Percentiles rank a stretch among this genome's conserved stretches.
These are phyloP conservation scores for Fonsecaea monophora DNA, from an alignment of 2,329 filamentous ascomycete genomes.

Conservation along the genomic window DNA sequence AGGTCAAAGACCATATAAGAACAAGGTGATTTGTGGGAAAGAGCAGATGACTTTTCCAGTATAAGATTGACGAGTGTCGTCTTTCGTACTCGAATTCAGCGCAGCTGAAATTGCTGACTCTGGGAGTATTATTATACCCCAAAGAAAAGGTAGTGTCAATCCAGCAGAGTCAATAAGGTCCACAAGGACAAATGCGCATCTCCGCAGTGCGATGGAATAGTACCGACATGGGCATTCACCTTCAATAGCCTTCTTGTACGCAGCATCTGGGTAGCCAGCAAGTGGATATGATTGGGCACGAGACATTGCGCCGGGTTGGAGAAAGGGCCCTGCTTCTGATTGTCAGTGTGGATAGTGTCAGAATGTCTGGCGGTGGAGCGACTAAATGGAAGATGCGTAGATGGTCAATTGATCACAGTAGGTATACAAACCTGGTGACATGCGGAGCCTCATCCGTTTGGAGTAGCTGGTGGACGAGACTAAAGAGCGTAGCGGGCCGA, in stretches of 20 bases:
- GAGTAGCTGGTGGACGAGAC: not conserved
- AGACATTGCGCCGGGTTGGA: conserved; percentile 4
- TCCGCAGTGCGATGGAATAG: not conserved
- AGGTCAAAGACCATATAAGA: not conserved
- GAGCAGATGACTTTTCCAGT: not conserved
- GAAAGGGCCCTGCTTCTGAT: not conserved
- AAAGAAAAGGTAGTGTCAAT: not conserved
- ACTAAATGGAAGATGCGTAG: not conserved
- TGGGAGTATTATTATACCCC: not conserved
- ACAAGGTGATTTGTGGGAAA: not conserved
- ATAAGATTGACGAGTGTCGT: not conserved
- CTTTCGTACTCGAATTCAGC: not conserved
- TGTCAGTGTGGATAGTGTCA: not conserved
- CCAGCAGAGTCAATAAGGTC: not conserved
- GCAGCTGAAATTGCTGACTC: not conserved
- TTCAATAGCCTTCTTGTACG: not conserved
- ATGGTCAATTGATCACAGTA: not conserved
- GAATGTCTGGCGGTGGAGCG: not conserved
- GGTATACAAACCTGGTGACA: not conserved
- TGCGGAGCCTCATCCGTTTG: not conserved
- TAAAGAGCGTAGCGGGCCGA: not conserved
- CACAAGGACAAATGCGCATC: not conserved
- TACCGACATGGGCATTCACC: not conserved
- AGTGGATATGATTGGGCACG: not conserved
- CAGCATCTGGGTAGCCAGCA: not conserved